Conservation (phyloP, 768 basidiomycete genomes). For the Imleria badia region DNA sequence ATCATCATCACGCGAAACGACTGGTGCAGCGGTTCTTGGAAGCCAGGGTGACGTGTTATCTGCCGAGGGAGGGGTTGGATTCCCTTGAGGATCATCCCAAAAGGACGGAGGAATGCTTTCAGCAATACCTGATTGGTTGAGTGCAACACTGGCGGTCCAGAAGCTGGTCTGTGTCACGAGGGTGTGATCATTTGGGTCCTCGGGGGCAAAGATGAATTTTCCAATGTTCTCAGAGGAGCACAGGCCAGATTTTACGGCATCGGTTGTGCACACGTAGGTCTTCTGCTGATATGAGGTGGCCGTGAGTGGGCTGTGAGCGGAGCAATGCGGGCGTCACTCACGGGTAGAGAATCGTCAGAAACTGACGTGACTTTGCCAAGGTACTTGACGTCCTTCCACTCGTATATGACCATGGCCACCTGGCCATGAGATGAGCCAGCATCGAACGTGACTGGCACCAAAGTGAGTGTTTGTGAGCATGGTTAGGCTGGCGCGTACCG, state of each 20-base stretch:
- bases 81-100: slow-evolving; percentile 62
- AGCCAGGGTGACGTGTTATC: slow-evolving; percentile 53
- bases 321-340: slow-evolving; percentile 40
- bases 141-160: slow-evolving; percentile 80
- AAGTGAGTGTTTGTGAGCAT: slow-evolving; percentile 18
- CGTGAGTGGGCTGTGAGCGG: slow-evolving; percentile 16
- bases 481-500: slow-evolving; percentile 44
- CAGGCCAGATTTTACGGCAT: slow-evolving; percentile 66
- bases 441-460: slow-evolving; percentile 70
- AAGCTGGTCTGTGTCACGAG: slow-evolving; percentile 74
- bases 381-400: slow-evolving; percentile 87
- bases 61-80: slow-evolving; percentile 51
- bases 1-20: slow-evolving; percentile 23
- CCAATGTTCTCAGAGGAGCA: slow-evolving; percentile 75
- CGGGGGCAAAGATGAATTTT: slow-evolving; percentile 75
- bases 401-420: slow-evolving; percentile 92
- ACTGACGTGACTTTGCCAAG: slow-evolving; percentile 69
- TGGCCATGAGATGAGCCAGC: slow-evolving; percentile 69
- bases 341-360: slow-evolving; percentile 57
- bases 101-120: slow-evolving; percentile 35
- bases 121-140: slow-evolving; percentile 37
- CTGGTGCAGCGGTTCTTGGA: slow-evolving; percentile 21
- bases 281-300: slow-evolving; percentile 55
- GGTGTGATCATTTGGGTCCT: slow-evolving; percentile 55
- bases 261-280: slow-evolving; percentile 91